Percentiles rank a stretch among this genome's conserved stretches.
Conservation (phyloP, 2,329 filamentous ascomycete species). For the Aspergillus sp. region DNA sequence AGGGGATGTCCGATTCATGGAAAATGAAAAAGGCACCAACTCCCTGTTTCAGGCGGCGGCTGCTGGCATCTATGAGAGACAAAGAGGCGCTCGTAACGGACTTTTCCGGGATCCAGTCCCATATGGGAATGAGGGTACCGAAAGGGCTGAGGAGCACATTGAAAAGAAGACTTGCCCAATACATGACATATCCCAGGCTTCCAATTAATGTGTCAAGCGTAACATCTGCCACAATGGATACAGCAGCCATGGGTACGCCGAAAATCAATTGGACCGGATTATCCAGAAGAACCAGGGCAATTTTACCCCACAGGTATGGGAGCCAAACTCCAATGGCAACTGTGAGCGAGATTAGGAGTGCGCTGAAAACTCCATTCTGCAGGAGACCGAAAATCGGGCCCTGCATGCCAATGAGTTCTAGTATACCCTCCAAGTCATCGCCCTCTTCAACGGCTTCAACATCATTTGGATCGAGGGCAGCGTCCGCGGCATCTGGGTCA, state of each 20-base stretch:
- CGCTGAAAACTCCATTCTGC: slow-evolving; percentile 92
- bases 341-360: slow-evolving; percentile 77
- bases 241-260: slow-evolving; percentile 60
- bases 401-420: slow-evolving; percentile 94
- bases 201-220: slow-evolving; percentile 67
- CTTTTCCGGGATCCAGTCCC: slow-evolving; percentile 27
- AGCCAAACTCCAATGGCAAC: slow-evolving; percentile 79
- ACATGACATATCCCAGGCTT: slow-evolving; percentile 45
- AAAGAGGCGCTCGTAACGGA: slow-evolving; percentile 32
- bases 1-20: slow-evolving; percentile 55
- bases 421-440: slow-evolving; percentile 90
- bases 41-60: slow-evolving; percentile 29
- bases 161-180: slow-evolving; percentile 26
- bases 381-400: slow-evolving; percentile 81
- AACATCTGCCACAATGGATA: slow-evolving; percentile 67
- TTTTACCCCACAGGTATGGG: slow-evolving; percentile 83
- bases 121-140: slow-evolving; percentile 23
- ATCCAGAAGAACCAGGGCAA: slow-evolving; percentile 68
- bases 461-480: slow-evolving; percentile 56
- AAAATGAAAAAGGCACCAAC: slow-evolving; percentile 32
- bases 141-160: slow-evolving; percentile 26
- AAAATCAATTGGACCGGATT: slow-evolving; percentile 61
- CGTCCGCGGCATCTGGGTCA: slow-evolving; percentile 37
- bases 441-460: slow-evolving; percentile 55
- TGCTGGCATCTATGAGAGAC: slow-evolving; percentile 34